phyloP scores from a whole-genome alignment of 140 eudicot species.

The Cichorium intybus region DNA sequence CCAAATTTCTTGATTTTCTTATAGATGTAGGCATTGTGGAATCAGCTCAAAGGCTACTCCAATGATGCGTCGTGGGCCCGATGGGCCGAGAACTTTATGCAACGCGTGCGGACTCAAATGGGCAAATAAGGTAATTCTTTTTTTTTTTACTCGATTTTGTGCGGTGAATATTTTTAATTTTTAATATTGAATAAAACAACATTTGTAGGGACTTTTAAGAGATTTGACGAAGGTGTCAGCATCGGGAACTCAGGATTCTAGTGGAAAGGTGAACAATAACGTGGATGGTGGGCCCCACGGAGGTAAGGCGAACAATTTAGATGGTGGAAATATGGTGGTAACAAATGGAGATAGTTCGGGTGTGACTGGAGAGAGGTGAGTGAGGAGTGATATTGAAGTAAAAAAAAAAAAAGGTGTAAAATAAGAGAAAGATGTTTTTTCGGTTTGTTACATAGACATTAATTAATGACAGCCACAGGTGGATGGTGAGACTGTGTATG shows the following conservation, averaged over 20 bases:
- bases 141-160: not conserved
- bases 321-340: constrained; percentile 34
- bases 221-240: constrained; percentile 66
- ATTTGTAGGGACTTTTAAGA: constrained; percentile 62
- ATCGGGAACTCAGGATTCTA: constrained; percentile 44
- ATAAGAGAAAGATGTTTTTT: not conserved
- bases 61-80: constrained; percentile 98
- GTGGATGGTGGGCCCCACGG: too few species aligned
- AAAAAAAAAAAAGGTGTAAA: constrained; percentile 8
- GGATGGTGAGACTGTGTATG: constrained; percentile 18
- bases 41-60: constrained; percentile 87
- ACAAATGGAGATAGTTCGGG: constrained; percentile 35
- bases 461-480: constrained; percentile 5
- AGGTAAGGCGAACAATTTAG: constrained; percentile 48
- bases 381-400: not conserved
- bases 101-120: constrained; percentile 94
- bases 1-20: too few species aligned
- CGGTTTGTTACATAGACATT: constrained; percentile 4
- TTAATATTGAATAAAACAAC: not conserved
- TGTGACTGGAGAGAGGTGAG: constrained; percentile 27
- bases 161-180: not conserved
- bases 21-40: constrained; percentile 82
- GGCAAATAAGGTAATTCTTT: constrained; percentile 69
- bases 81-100: constrained; percentile 86
- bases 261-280: constrained; percentile 46